A percentile compares a stretch with the other conserved stretches of the same genome.
Conservation (phyloP, 31 red algal genomes). For the Odonthalia washingtoniensis region DNA sequence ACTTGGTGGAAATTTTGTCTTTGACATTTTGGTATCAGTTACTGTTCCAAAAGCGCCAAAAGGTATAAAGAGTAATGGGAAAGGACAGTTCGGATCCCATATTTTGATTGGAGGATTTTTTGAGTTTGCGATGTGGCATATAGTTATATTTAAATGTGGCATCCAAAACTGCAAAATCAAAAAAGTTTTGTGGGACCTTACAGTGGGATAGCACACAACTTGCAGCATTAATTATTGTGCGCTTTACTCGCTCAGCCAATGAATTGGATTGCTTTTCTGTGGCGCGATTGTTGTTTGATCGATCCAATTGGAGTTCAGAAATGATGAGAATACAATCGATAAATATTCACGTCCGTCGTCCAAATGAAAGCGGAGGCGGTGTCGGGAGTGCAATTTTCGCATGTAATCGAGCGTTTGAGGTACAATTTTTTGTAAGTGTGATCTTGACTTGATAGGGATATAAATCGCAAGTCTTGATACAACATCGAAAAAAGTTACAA, state of each 20-base stretch:
- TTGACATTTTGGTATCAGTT: neutral
- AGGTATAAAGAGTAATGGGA: neutral
- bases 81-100: neutral
- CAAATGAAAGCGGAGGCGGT: neutral
- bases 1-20: neutral
- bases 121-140: neutral
- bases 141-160: too few species aligned
- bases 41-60: neutral
- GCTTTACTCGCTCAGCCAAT: too few species aligned
- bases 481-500: neutral
- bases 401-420: neutral
- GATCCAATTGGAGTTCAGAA: neutral
- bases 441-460: neutral
- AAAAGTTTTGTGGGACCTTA: neutral
- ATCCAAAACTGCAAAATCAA: neutral
- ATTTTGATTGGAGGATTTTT: too few species aligned
- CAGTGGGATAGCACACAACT: neutral
- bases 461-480: neutral
- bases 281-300: neutral
- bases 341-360: neutral
- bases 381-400: neutral
- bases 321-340: neutral
- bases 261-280: neutral
- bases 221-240: neutral
- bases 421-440: neutral